phyloP scores from a whole-genome alignment of 108 stramenopile genomes.

The Poteriospumella lacustris region DNA sequence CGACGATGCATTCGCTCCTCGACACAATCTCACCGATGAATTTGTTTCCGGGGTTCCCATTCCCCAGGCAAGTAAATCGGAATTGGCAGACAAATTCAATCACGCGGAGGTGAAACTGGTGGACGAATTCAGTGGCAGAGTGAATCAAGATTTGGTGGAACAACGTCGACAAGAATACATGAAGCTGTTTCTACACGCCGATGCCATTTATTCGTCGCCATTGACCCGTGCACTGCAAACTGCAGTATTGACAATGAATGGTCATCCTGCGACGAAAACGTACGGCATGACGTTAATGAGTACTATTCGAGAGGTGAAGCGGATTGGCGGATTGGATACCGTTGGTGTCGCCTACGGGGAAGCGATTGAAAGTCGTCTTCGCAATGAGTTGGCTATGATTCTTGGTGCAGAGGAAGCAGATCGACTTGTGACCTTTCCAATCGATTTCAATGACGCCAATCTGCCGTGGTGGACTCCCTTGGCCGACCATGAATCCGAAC shows the following conservation, averaged over 20 bases:
- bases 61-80: too few relatives aligned
- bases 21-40: too few relatives aligned
- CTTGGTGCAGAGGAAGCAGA: background rate
- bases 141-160: too few relatives aligned
- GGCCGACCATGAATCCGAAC: background rate
- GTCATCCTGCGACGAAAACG: background rate
- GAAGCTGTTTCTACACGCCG: background rate
- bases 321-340: conserved; percentile 14
- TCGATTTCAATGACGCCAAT: background rate
- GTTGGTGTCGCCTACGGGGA: background rate
- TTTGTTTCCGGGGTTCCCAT: too few relatives aligned
- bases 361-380: background rate
- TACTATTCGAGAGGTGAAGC: conserved; percentile 18
- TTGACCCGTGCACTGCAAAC: conserved; percentile 3
- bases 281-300: background rate
- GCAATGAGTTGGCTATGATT: background rate
- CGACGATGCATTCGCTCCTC: too few relatives aligned
- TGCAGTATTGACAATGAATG: background rate
- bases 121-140: too few relatives aligned
- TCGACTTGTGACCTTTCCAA: background rate
- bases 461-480: conserved; percentile 5
- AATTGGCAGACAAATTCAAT: too few relatives aligned
- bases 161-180: background rate
- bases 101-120: too few relatives aligned
- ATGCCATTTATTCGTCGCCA: background rate